phyloP scores from a whole-genome alignment of 2,329 filamentous ascomycete genomes.

The Botrytis fragariae region DNA sequence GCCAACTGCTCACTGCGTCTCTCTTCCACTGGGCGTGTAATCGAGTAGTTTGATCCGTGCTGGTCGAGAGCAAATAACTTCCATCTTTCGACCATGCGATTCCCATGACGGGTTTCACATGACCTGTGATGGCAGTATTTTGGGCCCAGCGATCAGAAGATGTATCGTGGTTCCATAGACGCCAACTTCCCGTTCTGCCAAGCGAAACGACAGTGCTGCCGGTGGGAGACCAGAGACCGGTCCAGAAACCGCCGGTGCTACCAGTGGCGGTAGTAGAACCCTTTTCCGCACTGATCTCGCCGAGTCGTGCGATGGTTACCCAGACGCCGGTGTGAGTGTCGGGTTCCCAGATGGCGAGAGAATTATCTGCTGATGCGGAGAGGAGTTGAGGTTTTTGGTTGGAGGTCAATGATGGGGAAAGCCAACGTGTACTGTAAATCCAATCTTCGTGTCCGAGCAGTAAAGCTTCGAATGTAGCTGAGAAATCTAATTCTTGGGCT shows the following conservation, averaged over 20 bases:
- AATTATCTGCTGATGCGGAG: slow-evolving; percentile 92
- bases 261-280: slow-evolving; percentile 95
- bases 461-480: slow-evolving; percentile 88
- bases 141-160: slow-evolving; percentile 70
- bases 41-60: slow-evolving; percentile 88
- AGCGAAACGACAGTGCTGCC: slow-evolving; percentile 75
- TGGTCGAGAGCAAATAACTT: slow-evolving; percentile 82
- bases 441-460: slow-evolving; percentile 96
- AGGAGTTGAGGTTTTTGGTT: slow-evolving; percentile 64
- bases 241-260: slow-evolving; percentile 95
- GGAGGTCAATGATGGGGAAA: slow-evolving; percentile 33
- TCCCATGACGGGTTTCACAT: slow-evolving; percentile 77
- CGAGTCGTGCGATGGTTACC: slow-evolving; percentile 80
- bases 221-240: slow-evolving; percentile 83
- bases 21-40: slow-evolving; percentile 77
- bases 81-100: slow-evolving; percentile 82
- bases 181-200: slow-evolving; percentile 90
- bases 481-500: slow-evolving; percentile 60
- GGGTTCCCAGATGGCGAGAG: slow-evolving; percentile 86
- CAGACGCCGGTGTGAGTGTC: slow-evolving; percentile 84
- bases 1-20: slow-evolving; percentile 64
- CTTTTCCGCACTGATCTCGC: slow-evolving; percentile 92
- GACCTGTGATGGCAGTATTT: slow-evolving; percentile 74
- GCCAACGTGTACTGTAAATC: slow-evolving; percentile 76
- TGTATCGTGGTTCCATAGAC: slow-evolving; percentile 70